phyloP scores from a whole-genome alignment of 768 basidiomycete species.

The Brasilioporus rufonigricans region DNA sequence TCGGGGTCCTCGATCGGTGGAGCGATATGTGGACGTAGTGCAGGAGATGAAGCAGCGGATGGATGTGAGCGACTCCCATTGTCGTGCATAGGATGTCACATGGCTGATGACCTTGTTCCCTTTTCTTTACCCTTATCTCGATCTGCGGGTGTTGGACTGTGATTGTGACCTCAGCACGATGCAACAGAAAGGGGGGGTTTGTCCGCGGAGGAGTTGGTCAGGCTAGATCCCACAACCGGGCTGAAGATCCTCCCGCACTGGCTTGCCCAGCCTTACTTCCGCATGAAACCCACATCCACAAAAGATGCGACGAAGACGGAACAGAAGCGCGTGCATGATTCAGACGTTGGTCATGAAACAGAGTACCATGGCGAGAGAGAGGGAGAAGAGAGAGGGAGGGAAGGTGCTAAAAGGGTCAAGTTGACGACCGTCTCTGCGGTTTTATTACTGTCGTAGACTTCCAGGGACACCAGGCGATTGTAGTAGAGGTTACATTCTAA shows the following conservation, averaged over 20 bases:
- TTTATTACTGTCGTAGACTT: background rate
- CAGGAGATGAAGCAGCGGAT: slow-evolving; percentile 59
- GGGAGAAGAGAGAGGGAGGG: background rate
- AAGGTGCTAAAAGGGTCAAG: slow-evolving; percentile 14
- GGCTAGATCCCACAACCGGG: slow-evolving; percentile 45
- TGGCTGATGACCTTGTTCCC: background rate
- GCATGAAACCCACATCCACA: background rate
- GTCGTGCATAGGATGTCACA: background rate
- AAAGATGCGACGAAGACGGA: background rate
- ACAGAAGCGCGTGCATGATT: slow-evolving; percentile 6
- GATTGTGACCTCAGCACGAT: slow-evolving; percentile 40
- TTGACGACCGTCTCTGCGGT: background rate
- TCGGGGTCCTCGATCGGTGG: slow-evolving; percentile 23
- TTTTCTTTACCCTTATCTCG: too few relatives aligned
- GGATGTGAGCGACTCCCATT: slow-evolving; percentile 39
- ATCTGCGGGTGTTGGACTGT: too few relatives aligned
- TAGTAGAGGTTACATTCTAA: too few relatives aligned
- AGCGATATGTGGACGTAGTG: slow-evolving; percentile 50
- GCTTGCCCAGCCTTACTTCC: slow-evolving; percentile 69
- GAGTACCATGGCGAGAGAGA: background rate
- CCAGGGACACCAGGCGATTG: too few relatives aligned
- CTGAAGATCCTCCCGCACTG: slow-evolving; percentile 61
- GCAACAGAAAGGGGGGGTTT: slow-evolving; percentile 35
- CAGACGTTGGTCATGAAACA: background rate
- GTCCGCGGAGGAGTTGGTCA: slow-evolving; percentile 37